A percentile compares a stretch with the other conserved stretches of the same genome.
These are phyloP conservation scores for Scutellaria barbata DNA, from an alignment of 257 asterid genomes.

Conservation along the genomic window DNA sequence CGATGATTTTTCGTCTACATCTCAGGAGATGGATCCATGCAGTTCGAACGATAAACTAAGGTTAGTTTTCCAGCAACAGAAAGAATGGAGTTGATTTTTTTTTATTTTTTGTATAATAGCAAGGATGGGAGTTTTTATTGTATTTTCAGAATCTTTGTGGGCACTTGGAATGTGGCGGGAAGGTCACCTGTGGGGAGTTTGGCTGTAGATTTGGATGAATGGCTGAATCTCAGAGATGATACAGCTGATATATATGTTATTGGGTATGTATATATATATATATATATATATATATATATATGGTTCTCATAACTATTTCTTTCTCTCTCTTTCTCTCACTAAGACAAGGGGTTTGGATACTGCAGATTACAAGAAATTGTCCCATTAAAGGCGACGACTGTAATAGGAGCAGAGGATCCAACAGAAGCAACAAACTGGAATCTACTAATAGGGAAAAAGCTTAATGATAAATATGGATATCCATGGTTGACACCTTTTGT, in stretches of 20 bases:
- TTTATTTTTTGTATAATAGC: not conserved
- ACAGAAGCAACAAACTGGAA: slow-evolving; percentile 95
- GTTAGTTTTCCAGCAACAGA: slow-evolving; percentile 41
- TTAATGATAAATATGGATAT: slow-evolving; percentile 67
- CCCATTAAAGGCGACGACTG: slow-evolving; percentile 70
- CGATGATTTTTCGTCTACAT: slow-evolving; percentile 33
- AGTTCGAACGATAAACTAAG: slow-evolving; percentile 54
- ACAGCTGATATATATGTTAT: slow-evolving; percentile 88
- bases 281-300: slow-evolving; percentile 35
- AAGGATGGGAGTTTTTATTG: slow-evolving; percentile 18
- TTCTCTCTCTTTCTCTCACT: not conserved
- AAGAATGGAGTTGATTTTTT: not conserved
- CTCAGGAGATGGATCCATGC: slow-evolving; percentile 57
- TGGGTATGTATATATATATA: slow-evolving; percentile 58
- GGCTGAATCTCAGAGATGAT: slow-evolving; percentile 84
- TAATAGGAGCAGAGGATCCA: slow-evolving; percentile 81
- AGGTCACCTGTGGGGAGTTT: slow-evolving; percentile 80
- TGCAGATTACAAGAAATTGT: slow-evolving; percentile 93
- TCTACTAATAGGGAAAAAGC: slow-evolving; percentile 65
- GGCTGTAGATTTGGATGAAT: slow-evolving; percentile 83
- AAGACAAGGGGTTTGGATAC: slow-evolving; percentile 3
- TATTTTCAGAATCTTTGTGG: slow-evolving; percentile 73
- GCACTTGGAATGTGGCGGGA: slow-evolving; percentile 98
- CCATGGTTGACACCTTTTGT: slow-evolving; percentile 77
- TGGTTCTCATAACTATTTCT: not conserved